A percentile compares a stretch with the other conserved stretches of the same genome.
phyloP scores from a whole-genome alignment of 768 basidiomycete species.

The Cystobasidium onofrii region DNA sequence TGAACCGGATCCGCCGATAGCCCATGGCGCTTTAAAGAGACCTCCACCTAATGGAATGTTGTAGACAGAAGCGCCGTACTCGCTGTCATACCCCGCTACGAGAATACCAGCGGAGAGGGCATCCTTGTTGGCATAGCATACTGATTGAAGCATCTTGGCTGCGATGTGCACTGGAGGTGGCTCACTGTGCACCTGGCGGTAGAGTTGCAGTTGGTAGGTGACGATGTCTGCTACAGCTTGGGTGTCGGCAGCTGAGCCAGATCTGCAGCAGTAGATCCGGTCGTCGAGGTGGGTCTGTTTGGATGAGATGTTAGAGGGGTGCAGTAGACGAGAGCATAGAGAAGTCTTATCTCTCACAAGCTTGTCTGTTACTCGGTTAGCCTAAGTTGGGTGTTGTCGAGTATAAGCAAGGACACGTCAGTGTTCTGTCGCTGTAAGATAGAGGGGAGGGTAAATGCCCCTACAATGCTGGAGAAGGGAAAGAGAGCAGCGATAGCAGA shows the following conservation, averaged over 20 bases:
- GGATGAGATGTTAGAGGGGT: not conserved
- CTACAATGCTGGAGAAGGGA: not conserved
- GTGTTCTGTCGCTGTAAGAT: too few species aligned
- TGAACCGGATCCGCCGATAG: conserved; percentile 86
- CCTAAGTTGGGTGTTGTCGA: too few species aligned
- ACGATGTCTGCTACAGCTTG: conserved; percentile 86
- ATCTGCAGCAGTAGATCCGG: conserved; percentile 97
- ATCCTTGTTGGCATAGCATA: conserved; percentile 94
- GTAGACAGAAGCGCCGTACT: conserved; percentile 82
- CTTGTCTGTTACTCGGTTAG: conserved; percentile 98
- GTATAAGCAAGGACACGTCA: not conserved
- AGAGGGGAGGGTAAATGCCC: too few species aligned
- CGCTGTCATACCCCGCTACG: conserved; percentile 94
- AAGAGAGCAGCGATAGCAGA: not conserved
- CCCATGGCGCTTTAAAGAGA: conserved; percentile 94
- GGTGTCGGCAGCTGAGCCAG: conserved; percentile 75
- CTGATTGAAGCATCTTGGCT: conserved; percentile 69
- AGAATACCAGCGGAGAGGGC: conserved; percentile 82
- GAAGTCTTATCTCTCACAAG: conserved; percentile 45
- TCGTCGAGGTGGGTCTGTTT: conserved; percentile 65
- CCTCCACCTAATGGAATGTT: conserved; percentile 96
- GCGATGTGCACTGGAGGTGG: conserved; percentile 69
- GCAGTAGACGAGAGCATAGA: not conserved
- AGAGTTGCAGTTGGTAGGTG: conserved; percentile 40
- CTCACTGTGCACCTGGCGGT: conserved; percentile 49